phyloP scores from a whole-genome alignment of 2,329 filamentous ascomycete genomes.

The Pseudogymnoascus sp. region DNA sequence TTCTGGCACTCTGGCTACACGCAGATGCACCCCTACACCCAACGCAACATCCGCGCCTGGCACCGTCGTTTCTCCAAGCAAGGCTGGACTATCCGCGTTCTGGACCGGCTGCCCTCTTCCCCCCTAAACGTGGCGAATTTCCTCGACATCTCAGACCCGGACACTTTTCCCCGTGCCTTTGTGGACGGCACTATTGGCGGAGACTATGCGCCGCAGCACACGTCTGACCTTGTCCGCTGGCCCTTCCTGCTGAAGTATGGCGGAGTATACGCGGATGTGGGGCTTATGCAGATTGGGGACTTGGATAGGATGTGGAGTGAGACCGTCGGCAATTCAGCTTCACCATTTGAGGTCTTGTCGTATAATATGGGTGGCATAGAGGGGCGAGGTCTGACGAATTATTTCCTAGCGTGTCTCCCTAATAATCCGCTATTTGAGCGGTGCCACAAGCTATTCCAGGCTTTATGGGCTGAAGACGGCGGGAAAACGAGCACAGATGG shows the following conservation, averaged over 20 bases:
- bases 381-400: slow-evolving; percentile 38
- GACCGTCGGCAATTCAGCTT: slow-evolving; percentile 39
- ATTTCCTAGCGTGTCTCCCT: slow-evolving; percentile 35
- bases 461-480: slow-evolving; percentile 39
- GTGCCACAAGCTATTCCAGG: slow-evolving; percentile 42
- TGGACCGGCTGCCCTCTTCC: slow-evolving; percentile 38
- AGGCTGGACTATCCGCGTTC: slow-evolving; percentile 46
- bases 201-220: slow-evolving; percentile 44
- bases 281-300: slow-evolving; percentile 49
- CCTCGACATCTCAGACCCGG: slow-evolving; percentile 37
- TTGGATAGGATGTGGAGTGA: slow-evolving; percentile 44
- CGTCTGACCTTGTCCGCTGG: slow-evolving; percentile 49
- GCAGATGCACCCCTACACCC: slow-evolving; percentile 42
- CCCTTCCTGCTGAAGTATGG: slow-evolving; percentile 49
- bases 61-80: slow-evolving; percentile 42
- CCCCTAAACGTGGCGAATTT: slow-evolving; percentile 41
- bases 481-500: slow-evolving; percentile 43
- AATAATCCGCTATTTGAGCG: slow-evolving; percentile 42
- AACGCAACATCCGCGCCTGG: slow-evolving; percentile 47
- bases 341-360: slow-evolving; percentile 40
- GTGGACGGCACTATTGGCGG: slow-evolving; percentile 41
- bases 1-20: slow-evolving; percentile 48
- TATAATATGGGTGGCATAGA: slow-evolving; percentile 35
- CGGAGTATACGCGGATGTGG: slow-evolving; percentile 51
- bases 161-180: slow-evolving; percentile 43